phyloP scores from a whole-genome alignment of 2,329 filamentous ascomycete species.

The Fusarium liriodendri region DNA sequence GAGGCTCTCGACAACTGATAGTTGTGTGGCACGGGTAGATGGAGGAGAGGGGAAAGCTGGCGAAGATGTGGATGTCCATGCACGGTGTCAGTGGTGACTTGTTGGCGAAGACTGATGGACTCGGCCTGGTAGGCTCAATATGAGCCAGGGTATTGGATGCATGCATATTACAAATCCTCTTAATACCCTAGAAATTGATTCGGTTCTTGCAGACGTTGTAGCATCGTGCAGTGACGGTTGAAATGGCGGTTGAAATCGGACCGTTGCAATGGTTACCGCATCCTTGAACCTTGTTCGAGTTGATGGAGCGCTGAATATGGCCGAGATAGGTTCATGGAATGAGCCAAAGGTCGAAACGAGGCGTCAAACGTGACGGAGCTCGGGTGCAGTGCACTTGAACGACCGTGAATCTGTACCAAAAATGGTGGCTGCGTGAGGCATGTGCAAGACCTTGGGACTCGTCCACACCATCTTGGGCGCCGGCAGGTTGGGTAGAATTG shows the following conservation, averaged over 20 bases:
- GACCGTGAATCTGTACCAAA: conserved; percentile 17
- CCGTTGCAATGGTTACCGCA: background rate
- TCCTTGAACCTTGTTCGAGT: background rate
- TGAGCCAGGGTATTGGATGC: background rate
- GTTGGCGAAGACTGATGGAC: conserved; percentile 9
- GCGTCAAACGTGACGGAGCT: background rate
- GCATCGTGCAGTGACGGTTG: background rate
- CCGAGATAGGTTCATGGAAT: background rate
- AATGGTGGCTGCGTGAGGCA: conserved; percentile 31
- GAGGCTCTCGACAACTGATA: conserved; percentile 35
- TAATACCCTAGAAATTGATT: conserved; percentile 33
- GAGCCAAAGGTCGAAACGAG: background rate
- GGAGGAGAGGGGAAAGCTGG: background rate
- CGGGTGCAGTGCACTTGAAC: background rate
- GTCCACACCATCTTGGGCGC: conserved; percentile 27
- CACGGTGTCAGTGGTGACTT: background rate
- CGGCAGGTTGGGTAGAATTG: conserved; percentile 3
- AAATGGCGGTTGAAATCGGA: background rate
- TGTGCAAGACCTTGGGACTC: conserved; percentile 29
- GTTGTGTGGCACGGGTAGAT: background rate
- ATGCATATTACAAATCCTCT: background rate
- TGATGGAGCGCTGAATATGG: background rate
- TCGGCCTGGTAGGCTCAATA: background rate
- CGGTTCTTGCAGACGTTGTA: background rate
- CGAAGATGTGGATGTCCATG: background rate